Evolutionary conservation across 306 rosid genomes (phyloP).

Genomic region (Arachis hypogaea): DNA sequence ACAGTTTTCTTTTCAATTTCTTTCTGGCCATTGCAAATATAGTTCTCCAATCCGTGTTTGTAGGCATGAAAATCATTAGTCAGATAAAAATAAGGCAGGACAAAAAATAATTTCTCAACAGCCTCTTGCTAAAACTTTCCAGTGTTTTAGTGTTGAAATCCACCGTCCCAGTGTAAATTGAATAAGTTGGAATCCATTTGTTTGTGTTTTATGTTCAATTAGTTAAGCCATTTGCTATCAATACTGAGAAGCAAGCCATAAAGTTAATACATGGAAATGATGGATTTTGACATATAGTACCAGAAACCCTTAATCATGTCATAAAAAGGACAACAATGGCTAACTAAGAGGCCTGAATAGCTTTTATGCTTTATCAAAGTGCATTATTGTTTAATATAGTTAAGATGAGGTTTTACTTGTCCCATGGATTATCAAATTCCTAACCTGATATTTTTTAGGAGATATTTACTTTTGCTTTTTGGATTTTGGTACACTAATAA

Average conservation of each 20-base stretch:
- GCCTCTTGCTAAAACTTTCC: background rate
- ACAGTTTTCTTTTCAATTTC: background rate
- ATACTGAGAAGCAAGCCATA: background rate
- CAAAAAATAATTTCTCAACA: constrained; percentile 8
- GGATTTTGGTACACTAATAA: too few relatives aligned
- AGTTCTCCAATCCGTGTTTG: background rate
- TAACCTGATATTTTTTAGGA: background rate
- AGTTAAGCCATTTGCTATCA: background rate
- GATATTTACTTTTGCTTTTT: too few relatives aligned
- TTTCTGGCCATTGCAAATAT: background rate
- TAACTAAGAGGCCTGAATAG: too few relatives aligned
- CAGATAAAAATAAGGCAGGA: background rate
- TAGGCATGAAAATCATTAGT: background rate
- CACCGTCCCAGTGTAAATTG: background rate
- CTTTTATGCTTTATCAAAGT: too few relatives aligned
- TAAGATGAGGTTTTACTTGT: background rate
- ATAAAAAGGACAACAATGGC: too few relatives aligned
- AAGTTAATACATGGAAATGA: background rate
- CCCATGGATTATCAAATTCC: background rate
- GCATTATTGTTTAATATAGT: too few relatives aligned
- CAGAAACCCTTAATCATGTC: too few relatives aligned
- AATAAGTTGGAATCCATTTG: background rate
- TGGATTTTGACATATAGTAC: too few relatives aligned
- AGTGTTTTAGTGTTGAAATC: background rate
- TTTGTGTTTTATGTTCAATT: background rate